Evolutionary conservation across 345 rosid species (phyloP).

Genomic region (Brassica napus): Da-Ae NC_063445.1:43107001-43107500

Average conservation of each 20-base stretch:
- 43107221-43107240: constrained; percentile 61
- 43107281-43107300: constrained; percentile 63
- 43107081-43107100: not conserved
- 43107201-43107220: constrained; percentile 67
- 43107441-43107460: not conserved
- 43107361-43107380: constrained; percentile 4
- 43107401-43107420: not conserved
- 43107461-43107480: not conserved
- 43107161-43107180: constrained; percentile 74
- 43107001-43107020: constrained; percentile 69
- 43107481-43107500: not conserved
- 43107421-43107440: constrained; percentile 18
- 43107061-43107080: not conserved
- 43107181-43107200: constrained; percentile 66
- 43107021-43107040: constrained; percentile 78
- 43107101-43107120: constrained; percentile 8
- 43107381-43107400: not conserved
- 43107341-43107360: constrained; percentile 57
- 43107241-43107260: constrained; percentile 74
- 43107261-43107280: constrained; percentile 77
- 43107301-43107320: constrained; percentile 69
- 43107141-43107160: constrained; percentile 87
- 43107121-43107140: constrained; percentile 50
- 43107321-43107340: constrained; percentile 53
- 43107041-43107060: constrained; percentile 77